Conservation (phyloP, 805 yeast genomes). For the Metschnikowia cubensis region DNA sequence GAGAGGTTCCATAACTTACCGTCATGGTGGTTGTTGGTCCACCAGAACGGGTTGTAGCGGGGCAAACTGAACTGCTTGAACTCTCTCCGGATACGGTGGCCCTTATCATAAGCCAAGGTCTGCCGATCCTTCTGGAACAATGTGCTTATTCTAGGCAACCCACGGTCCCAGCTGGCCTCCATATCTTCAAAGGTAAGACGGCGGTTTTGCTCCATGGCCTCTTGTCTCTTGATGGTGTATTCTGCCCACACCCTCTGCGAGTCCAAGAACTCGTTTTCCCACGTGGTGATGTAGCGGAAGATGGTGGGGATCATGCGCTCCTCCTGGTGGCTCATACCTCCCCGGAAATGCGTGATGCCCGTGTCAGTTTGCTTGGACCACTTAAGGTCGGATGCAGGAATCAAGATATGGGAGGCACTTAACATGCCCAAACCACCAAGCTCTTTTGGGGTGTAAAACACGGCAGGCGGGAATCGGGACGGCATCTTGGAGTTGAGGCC, state of each 20-base stretch:
- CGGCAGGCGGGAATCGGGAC: slow-evolving; percentile 97
- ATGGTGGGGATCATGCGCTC: slow-evolving; percentile 86
- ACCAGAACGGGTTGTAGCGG: slow-evolving; percentile 88
- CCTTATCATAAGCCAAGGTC: slow-evolving; percentile 91
- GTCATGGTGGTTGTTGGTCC: slow-evolving; percentile 91
- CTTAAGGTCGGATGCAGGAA: slow-evolving; percentile 86
- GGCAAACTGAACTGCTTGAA: slow-evolving; percentile 70
- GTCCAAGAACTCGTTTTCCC: slow-evolving; percentile 95
- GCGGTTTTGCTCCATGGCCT: slow-evolving; percentile 80
- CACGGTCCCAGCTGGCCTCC: slow-evolving; percentile 95
- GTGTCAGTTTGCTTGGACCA: slow-evolving; percentile 94
- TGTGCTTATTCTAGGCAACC: slow-evolving; percentile 93
- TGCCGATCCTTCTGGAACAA: slow-evolving; percentile 93
- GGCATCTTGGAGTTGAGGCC: slow-evolving; percentile 99
- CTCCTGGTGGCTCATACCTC: slow-evolving; percentile 85
- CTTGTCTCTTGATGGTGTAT: slow-evolving; percentile 83
- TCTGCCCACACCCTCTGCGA: slow-evolving; percentile 98
- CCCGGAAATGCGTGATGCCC: slow-evolving; percentile 89
- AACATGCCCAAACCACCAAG: slow-evolving; percentile 97
- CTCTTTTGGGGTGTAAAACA: slow-evolving; percentile 95
- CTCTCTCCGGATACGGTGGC: slow-evolving; percentile 78
- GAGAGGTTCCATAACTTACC: slow-evolving; percentile 94
- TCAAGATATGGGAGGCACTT: slow-evolving; percentile 92
- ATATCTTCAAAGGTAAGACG: slow-evolving; percentile 88
- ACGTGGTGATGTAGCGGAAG: slow-evolving; percentile 85